A percentile compares a stretch with the other conserved stretches of the same genome.
Conservation (phyloP, 1,284 basidiomycete species). For the Sporisorium scitamineum region DNA sequence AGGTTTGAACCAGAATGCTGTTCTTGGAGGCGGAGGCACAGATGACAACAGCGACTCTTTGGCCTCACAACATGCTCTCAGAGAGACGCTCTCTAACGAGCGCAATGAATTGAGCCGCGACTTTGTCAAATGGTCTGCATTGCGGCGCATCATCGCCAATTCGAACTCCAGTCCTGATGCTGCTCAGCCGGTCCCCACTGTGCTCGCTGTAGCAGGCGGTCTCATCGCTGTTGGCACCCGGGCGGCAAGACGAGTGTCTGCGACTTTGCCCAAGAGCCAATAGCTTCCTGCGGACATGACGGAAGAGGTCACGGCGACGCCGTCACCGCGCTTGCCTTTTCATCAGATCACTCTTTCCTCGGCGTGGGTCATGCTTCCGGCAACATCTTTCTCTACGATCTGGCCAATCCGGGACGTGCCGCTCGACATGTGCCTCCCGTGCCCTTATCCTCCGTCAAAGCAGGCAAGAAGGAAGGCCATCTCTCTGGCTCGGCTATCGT, state of each 20-base stretch:
- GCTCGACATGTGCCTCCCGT: slow-evolving; percentile 80
- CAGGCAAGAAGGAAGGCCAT: slow-evolving; percentile 93
- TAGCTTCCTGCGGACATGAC: slow-evolving; percentile 51
- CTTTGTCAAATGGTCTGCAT: slow-evolving; percentile 82
- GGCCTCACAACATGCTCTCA: slow-evolving; percentile 10
- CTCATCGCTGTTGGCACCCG: slow-evolving; percentile 88
- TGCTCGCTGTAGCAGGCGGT: slow-evolving; percentile 82
- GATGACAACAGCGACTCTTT: neutral
- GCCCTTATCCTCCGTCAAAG: slow-evolving; percentile 76
- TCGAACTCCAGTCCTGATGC: slow-evolving; percentile 75
- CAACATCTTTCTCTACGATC: slow-evolving; percentile 86
- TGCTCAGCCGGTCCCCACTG: slow-evolving; percentile 77
- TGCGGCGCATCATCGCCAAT: slow-evolving; percentile 75
- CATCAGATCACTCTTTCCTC: slow-evolving; percentile 91
- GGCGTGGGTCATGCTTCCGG: slow-evolving; percentile 89
- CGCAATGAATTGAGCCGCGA: slow-evolving; percentile 72
- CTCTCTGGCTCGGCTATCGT: slow-evolving; percentile 85
- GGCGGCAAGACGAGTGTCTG: slow-evolving; percentile 84
- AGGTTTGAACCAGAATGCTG: neutral
- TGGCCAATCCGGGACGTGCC: slow-evolving; percentile 76
- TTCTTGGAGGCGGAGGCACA: slow-evolving; percentile 12
- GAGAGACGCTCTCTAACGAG: slow-evolving; percentile 43
- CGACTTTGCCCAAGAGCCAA: slow-evolving; percentile 81
- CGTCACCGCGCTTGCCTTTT: slow-evolving; percentile 90
- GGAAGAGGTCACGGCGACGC: slow-evolving; percentile 71